These are phyloP conservation scores for Phaseolus coccineus DNA, from an alignment of 331 rosid genomes.

Conservation along the genomic window DNA sequence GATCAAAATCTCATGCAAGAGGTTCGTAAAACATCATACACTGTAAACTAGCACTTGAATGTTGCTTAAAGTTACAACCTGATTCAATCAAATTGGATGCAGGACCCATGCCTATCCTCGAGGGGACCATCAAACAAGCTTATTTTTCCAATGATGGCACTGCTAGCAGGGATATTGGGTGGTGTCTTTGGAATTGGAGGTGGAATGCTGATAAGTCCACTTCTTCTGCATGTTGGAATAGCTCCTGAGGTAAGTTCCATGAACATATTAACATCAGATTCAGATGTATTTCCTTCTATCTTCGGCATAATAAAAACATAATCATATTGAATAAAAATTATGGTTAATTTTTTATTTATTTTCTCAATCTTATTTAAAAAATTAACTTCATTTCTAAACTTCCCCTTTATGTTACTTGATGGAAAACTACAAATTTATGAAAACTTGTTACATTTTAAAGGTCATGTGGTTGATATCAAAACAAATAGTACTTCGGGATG, in stretches of 20 bases:
- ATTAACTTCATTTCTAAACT: background rate
- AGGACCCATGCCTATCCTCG: constrained; percentile 49
- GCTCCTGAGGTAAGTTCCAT: constrained; percentile 66
- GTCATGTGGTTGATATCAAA: background rate
- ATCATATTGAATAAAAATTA: background rate
- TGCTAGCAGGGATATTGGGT: constrained; percentile 79
- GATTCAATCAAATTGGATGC: constrained; percentile 38
- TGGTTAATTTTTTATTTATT: background rate
- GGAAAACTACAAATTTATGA: background rate
- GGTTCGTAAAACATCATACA: constrained; percentile 49
- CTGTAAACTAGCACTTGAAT: constrained; percentile 7
- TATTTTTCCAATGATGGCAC: constrained; percentile 76
- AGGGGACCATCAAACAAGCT: constrained; percentile 60
- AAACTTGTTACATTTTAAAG: background rate
- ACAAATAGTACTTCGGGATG: background rate
- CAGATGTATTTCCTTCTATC: background rate
- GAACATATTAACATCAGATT: background rate
- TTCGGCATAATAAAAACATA: background rate
- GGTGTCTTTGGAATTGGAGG: constrained; percentile 94
- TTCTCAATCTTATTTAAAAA: background rate
- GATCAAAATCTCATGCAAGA: constrained; percentile 52
- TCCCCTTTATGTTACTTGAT: background rate
- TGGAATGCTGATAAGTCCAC: constrained; percentile 94
- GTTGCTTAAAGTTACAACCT: constrained; percentile 9
- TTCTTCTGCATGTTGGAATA: constrained; percentile 85